Base-by-base conservation (phyloP, 257 asterid species). In the Henckelia pumila region DNA sequence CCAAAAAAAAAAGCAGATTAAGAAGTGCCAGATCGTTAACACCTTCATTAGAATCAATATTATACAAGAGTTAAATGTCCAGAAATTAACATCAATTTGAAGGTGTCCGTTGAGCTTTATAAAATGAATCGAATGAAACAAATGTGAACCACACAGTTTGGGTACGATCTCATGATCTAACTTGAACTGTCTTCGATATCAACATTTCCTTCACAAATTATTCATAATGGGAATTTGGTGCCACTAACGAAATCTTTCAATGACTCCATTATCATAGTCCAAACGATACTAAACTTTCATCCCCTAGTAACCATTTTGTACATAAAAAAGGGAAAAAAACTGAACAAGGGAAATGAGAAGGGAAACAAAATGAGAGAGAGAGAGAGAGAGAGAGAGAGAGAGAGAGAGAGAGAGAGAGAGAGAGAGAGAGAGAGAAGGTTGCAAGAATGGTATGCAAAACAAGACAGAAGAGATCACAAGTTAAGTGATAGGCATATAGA, bases 361-460 rank as follows among this genome's bases (percentile, higher is more conserved):
- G 29, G 35, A 49, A 29, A 29, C 49, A 44, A n/a, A n/a, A n/a
- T n/a, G n/a, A n/a, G n/a, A n/a, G n/a, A n/a, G n/a, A n/a, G n/a
- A n/a, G n/a, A n/a, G n/a, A n/a, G n/a, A n/a, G n/a, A n/a, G n/a
- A n/a, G n/a, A n/a, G n/a, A n/a, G n/a, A n/a, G n/a, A n/a, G n/a
- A n/a, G n/a, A n/a, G n/a, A n/a, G n/a, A n/a, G n/a, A n/a, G n/a
- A n/a, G n/a, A n/a, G n/a, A n/a, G n/a, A n/a, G n/a, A n/a, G n/a
- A n/a, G n/a, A n/a, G n/a, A n/a, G n/a, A n/a, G n/a, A n/a, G n/a
- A n/a, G 58, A 29, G 19, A 29, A 65, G 62, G 20, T 50, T 55
- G 61, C 61, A 49, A 60, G 53, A 61, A 19, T 25, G 53, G 55
- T 32, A 69, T 23, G 50, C 33, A 49, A 6, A 67, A 44, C 10